A percentile compares a stretch with the other conserved stretches of the same genome.
Evolutionary conservation across 768 basidiomycete species (phyloP).

Genomic region (Phylloporus arenicola): DNA sequence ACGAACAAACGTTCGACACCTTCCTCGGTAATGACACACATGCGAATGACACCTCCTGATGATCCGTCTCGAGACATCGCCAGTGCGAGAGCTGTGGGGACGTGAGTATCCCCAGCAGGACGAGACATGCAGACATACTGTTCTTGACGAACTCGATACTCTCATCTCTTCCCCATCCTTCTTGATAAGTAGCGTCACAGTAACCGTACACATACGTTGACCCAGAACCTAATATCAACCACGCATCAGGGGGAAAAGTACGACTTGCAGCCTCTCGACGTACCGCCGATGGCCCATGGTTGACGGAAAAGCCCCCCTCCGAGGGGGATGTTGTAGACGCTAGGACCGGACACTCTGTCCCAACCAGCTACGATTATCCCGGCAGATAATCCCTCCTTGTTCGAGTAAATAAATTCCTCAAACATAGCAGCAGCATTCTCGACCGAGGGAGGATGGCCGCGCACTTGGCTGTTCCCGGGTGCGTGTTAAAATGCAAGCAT

Average conservation of each 20-base stretch:
- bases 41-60: slow-evolving; percentile 94
- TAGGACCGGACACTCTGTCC: slow-evolving; percentile 87
- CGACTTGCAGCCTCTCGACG: slow-evolving; percentile 15
- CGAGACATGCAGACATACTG: slow-evolving; percentile 50
- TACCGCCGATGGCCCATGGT: slow-evolving; percentile 98
- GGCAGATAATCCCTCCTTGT: slow-evolving; percentile 84
- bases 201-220: slow-evolving; percentile 99
- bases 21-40: slow-evolving; percentile 94
- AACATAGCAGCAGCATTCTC: slow-evolving; percentile 78
- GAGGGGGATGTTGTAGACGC: slow-evolving; percentile 94
- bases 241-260: neutral
- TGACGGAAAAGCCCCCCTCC: slow-evolving; percentile 96
- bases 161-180: slow-evolving; percentile 86
- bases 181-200: slow-evolving; percentile 96
- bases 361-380: slow-evolving; percentile 98
- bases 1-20: slow-evolving; percentile 90
- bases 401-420: slow-evolving; percentile 85
- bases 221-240: slow-evolving; percentile 62
- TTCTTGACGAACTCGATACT: slow-evolving; percentile 94
- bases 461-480: slow-evolving; percentile 40
- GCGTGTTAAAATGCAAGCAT: neutral
- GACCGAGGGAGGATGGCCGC: slow-evolving; percentile 69
- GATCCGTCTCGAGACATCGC: slow-evolving; percentile 98
- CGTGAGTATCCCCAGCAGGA: slow-evolving; percentile 4
- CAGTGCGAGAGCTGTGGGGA: slow-evolving; percentile 68